phyloP scores from a whole-genome alignment of 2,329 filamentous ascomycete genomes.

The Aspergillus fijiensis region DNA sequence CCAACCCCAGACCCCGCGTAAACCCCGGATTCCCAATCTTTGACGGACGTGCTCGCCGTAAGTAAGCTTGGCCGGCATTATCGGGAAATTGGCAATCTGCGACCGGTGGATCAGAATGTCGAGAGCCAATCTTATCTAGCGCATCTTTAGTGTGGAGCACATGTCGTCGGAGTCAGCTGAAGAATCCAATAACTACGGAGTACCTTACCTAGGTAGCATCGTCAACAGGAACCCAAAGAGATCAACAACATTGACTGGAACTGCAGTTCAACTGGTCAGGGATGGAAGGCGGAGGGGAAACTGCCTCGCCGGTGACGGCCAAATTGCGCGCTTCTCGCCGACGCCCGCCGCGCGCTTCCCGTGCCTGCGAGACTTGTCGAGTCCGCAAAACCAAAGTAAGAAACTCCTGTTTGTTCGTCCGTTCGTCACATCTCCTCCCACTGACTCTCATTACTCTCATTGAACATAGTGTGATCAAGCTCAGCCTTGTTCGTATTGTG shows the following conservation, averaged over 20 bases:
- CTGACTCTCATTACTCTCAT: neutral
- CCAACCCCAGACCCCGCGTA: constrained; percentile 1
- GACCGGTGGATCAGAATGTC: neutral
- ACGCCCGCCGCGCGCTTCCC: constrained; percentile 20
- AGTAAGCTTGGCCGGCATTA: neutral
- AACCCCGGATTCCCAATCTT: neutral
- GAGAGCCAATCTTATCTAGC: constrained; percentile 4
- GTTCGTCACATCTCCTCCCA: neutral
- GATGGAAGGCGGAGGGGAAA: constrained; percentile 1
- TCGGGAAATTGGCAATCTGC: constrained; percentile 1
- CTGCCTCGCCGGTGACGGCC: constrained; percentile 10
- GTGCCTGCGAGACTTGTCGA: constrained; percentile 26
- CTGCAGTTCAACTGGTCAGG: neutral
- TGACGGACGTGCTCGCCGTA: neutral
- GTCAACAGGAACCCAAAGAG: neutral
- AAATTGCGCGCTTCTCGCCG: constrained; percentile 15
- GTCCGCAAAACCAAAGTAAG: constrained; percentile 25
- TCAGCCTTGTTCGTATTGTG: constrained; percentile 22
- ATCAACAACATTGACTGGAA: neutral
- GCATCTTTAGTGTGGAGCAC: constrained; percentile 1
- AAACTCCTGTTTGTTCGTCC: neutral
- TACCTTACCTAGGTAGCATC: neutral
- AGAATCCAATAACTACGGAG: neutral
- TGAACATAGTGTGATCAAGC: constrained; percentile 20
- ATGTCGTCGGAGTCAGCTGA: neutral